Conservation (phyloP, 805 yeast genomes). For the Zygosaccharomyces bisporus region DNA sequence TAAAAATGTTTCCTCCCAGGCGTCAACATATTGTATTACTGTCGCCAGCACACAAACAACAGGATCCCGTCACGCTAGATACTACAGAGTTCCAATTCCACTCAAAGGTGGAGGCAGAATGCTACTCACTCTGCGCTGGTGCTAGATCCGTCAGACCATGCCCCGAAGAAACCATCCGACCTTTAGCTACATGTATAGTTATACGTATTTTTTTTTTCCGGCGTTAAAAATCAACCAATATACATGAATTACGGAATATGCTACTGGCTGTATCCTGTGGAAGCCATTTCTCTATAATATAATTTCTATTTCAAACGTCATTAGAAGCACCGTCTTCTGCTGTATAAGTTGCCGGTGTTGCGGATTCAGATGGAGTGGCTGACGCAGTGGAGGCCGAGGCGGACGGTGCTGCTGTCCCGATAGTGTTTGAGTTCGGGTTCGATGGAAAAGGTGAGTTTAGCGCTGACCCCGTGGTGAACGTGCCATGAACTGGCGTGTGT, state of each 20-base stretch:
- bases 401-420: background rate
- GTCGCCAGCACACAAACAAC: too few relatives aligned
- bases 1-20: too few relatives aligned
- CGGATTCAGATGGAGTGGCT: slow-evolving; percentile 4
- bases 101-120: too few relatives aligned
- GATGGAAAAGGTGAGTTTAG: background rate
- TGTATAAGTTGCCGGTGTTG: background rate
- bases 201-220: too few relatives aligned
- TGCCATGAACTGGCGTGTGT: slow-evolving; percentile 3
- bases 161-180: too few relatives aligned
- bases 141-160: too few relatives aligned
- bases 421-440: background rate
- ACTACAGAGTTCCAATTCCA: too few relatives aligned
- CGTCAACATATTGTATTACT: too few relatives aligned
- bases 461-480: slow-evolving; percentile 1
- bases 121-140: too few relatives aligned
- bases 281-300: background rate
- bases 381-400: slow-evolving; percentile 3
- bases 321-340: background rate
- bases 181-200: too few relatives aligned
- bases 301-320: background rate
- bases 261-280: background rate
- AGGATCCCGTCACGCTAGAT: too few relatives aligned
- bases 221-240: background rate
- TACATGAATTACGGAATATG: too few relatives aligned